These are phyloP conservation scores for Trichoderma semiorbis DNA, from an alignment of 2,329 filamentous ascomycete genomes.

Conservation along the genomic window DNA sequence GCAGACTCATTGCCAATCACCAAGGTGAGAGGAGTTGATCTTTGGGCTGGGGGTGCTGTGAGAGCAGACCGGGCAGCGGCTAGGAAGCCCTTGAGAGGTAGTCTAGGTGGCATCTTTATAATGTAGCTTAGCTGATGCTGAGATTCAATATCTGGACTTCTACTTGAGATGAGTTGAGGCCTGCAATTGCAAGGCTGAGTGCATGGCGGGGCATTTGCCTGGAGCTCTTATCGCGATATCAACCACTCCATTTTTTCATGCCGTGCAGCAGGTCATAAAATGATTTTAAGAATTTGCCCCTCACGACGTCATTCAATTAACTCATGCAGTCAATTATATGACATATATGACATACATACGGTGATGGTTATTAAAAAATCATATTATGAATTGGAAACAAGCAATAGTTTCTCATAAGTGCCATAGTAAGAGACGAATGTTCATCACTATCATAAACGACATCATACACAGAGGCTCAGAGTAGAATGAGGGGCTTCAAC, in stretches of 20 bases:
- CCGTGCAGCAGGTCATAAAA: not conserved
- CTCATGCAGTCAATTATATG: not conserved
- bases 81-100: slow-evolving; percentile 50
- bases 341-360: not conserved
- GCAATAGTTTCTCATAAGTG: too few relatives aligned
- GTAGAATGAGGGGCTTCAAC: too few relatives aligned
- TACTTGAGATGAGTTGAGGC: not conserved
- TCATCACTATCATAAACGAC: too few relatives aligned
- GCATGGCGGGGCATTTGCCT: not conserved
- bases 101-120: slow-evolving; percentile 29
- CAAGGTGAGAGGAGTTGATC: slow-evolving; percentile 51
- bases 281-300: not conserved
- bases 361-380: not conserved
- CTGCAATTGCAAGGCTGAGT: not conserved
- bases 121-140: too few relatives aligned
- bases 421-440: too few relatives aligned
- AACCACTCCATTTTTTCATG: not conserved
- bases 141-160: too few relatives aligned
- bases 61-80: slow-evolving; percentile 48
- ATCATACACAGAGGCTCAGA: too few relatives aligned
- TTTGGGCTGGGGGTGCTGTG: slow-evolving; percentile 41
- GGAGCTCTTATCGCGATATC: not conserved
- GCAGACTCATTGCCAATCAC: slow-evolving; percentile 67
- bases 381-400: too few relatives aligned
- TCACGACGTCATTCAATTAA: not conserved